Evolutionary conservation across 305 asterid genomes (phyloP).

Genomic region (Fraxinus ornus): DNA sequence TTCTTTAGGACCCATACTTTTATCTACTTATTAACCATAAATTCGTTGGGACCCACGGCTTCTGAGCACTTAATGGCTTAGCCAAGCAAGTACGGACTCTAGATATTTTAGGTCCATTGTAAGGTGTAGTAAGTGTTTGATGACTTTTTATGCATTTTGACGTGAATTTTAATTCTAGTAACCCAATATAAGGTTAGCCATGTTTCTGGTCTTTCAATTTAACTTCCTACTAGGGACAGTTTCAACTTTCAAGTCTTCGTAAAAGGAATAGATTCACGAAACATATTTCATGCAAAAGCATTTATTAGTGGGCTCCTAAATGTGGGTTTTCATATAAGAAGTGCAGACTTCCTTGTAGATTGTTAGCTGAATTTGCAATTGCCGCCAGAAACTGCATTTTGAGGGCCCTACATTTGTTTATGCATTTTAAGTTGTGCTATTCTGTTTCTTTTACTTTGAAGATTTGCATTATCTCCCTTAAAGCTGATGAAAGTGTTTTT

Average conservation of each 20-base stretch:
- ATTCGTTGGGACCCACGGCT: not conserved
- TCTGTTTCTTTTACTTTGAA: conserved; percentile 7
- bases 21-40: not conserved
- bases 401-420: not conserved
- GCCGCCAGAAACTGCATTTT: not conserved
- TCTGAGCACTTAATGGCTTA: not conserved
- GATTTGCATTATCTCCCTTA: not conserved
- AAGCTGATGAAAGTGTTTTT: not conserved
- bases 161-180: not conserved
- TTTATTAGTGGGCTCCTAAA: not conserved
- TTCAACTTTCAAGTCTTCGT: not conserved
- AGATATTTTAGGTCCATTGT: not conserved
- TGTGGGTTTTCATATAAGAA: not conserved
- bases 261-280: not conserved
- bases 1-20: not conserved
- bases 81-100: not conserved
- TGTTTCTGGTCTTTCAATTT: not conserved
- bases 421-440: not conserved
- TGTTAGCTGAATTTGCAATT: conserved; percentile 6
- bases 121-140: not conserved
- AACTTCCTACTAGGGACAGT: not conserved
- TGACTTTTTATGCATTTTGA: not conserved
- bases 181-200: not conserved
- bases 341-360: not conserved
- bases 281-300: not conserved